Evolutionary conservation across 305 asterid genomes (phyloP).

Genomic region (Fraxinus paxiana): DNA sequence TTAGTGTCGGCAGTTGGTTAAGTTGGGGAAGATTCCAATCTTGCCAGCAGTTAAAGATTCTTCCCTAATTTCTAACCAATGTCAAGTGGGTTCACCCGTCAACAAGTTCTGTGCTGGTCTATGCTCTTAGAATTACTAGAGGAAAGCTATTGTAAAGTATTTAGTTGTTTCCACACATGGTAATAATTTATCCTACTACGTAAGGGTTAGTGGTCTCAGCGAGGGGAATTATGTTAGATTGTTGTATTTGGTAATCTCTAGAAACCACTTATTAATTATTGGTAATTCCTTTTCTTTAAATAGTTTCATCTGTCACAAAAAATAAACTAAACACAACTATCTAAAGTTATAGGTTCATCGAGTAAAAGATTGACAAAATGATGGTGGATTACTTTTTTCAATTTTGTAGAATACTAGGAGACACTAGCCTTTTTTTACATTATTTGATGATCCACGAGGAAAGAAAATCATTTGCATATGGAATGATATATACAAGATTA

Average conservation of each 20-base stretch:
- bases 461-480: not conserved
- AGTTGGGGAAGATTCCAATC: not conserved
- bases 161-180: not conserved
- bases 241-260: not conserved
- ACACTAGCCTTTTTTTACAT: not conserved
- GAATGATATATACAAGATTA: not conserved
- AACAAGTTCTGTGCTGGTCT: not conserved
- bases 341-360: not conserved
- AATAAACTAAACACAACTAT: not conserved
- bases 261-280: not conserved
- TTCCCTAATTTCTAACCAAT: not conserved
- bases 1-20: conserved; percentile 6
- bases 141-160: not conserved
- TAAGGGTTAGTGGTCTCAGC: not conserved
- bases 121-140: not conserved
- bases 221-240: not conserved
- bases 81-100: not conserved
- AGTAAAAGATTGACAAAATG: not conserved
- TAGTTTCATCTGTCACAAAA: not conserved
- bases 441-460: not conserved
- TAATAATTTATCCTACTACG: not conserved
- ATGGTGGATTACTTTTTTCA: not conserved
- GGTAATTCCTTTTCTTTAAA: not conserved
- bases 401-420: not conserved
- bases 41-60: not conserved